phyloP scores from a whole-genome alignment of 192 early-diverging fungal species.

The Mortierella claussenii region DNA sequence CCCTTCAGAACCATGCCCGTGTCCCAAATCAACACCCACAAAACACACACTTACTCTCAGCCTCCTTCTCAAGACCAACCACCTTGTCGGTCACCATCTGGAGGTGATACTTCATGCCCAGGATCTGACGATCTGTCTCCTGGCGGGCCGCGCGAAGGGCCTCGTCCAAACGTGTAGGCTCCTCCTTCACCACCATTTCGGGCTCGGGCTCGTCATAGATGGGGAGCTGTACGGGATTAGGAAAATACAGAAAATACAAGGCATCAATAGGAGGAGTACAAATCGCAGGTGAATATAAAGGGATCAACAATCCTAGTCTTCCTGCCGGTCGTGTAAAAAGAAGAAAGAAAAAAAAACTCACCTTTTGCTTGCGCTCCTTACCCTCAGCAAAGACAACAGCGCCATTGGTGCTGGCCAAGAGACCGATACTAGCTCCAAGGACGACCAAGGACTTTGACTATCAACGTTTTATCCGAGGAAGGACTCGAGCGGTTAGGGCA shows the following conservation, averaged over 20 bases:
- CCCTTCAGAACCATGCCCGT: too few relatives aligned
- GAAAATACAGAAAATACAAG: too few relatives aligned
- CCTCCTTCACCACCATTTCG: conserved; percentile 53
- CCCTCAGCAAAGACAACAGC: conserved; percentile 39
- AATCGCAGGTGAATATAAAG: background rate
- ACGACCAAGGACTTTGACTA: conserved; percentile 46
- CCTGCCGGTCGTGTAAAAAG: too few relatives aligned
- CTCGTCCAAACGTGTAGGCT: conserved; percentile 50
- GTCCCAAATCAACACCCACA: too few relatives aligned
- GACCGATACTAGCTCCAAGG: conserved; percentile 31
- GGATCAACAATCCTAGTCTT: background rate
- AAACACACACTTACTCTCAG: conserved; percentile 31
- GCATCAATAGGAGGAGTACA: too few relatives aligned
- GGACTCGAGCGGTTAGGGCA: background rate
- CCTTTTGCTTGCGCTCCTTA: conserved; percentile 50
- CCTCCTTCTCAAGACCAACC: conserved; percentile 51
- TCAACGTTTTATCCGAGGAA: background rate
- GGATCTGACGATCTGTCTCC: conserved; percentile 52
- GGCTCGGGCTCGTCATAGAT: conserved; percentile 51
- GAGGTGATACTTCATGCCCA: conserved; percentile 52
- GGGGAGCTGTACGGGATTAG: conserved; percentile 21
- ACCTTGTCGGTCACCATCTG: conserved; percentile 53
- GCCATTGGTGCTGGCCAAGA: conserved; percentile 27
- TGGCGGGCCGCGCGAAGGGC: conserved; percentile 45
- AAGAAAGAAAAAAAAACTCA: background rate